Percentiles rank a stretch among this genome's conserved stretches.
Conservation (phyloP, 768 basidiomycete genomes). For the Rhodotorula babjevae region DNA sequence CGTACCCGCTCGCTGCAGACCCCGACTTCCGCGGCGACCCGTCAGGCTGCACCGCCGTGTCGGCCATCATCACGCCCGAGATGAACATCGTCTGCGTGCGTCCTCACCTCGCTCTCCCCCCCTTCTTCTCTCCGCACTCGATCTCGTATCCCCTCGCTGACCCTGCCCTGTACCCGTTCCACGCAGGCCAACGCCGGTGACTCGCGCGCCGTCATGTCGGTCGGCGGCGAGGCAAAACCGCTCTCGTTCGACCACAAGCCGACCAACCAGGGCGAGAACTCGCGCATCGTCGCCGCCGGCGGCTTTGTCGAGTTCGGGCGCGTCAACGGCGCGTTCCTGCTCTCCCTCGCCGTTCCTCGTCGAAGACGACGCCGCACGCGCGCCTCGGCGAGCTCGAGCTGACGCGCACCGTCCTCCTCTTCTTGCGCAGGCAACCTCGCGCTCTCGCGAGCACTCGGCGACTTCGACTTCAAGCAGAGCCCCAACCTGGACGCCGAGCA, state of each 20-base stretch:
- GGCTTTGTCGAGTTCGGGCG: slow-evolving; percentile 95
- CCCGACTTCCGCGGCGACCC: slow-evolving; percentile 82
- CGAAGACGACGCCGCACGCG: too few species aligned
- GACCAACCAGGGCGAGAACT: slow-evolving; percentile 75
- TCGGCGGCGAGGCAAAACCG: slow-evolving; percentile 78
- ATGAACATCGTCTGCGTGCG: slow-evolving; percentile 56
- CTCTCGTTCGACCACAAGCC: slow-evolving; percentile 96
- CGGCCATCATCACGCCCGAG: slow-evolving; percentile 74
- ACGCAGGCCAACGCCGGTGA: slow-evolving; percentile 93
- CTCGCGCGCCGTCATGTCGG: slow-evolving; percentile 79
- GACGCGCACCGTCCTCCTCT: too few species aligned
- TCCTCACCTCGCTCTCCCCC: neutral
- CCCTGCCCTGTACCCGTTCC: too few species aligned
- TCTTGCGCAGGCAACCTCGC: slow-evolving; percentile 84
- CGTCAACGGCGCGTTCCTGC: slow-evolving; percentile 69
- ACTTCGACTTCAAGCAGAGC: slow-evolving; percentile 99
- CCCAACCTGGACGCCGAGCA: slow-evolving; percentile 70
- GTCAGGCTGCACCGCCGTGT: slow-evolving; percentile 93
- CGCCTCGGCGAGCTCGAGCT: too few species aligned
- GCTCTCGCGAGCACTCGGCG: slow-evolving; percentile 86
- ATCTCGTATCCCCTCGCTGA: neutral
- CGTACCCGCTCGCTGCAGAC: slow-evolving; percentile 52
- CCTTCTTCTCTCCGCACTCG: neutral
- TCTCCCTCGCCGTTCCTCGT: neutral
- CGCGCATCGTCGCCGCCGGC: slow-evolving; percentile 80